phyloP scores from a whole-genome alignment of 148 eudicot species.

The Limonium bicolor region DNA sequence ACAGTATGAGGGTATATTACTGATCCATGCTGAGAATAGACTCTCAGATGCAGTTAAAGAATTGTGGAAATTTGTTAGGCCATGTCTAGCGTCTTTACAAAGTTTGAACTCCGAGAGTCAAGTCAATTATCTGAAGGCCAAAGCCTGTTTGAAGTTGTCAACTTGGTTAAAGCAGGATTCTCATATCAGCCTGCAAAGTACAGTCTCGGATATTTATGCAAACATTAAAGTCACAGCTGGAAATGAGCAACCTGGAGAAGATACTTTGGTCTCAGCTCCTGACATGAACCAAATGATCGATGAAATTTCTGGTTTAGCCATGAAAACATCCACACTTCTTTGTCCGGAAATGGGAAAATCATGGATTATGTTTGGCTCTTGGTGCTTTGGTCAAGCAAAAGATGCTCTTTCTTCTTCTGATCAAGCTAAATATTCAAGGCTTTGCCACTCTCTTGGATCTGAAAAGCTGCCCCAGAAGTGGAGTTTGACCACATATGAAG shows the following conservation, averaged over 20 bases:
- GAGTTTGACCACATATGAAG: constrained; percentile 54
- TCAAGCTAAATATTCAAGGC: no score
- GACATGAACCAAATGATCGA: constrained; percentile 27
- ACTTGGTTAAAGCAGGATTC: constrained; percentile 53
- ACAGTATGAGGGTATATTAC: constrained; percentile 57
- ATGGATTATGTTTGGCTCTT: constrained; percentile 91
- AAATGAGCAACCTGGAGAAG: constrained; percentile 14
- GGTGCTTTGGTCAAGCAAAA: constrained; percentile 85
- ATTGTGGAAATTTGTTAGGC: constrained; percentile 76
- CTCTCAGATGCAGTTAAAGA: constrained; percentile 46
- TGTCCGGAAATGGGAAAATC: constrained; percentile 80
- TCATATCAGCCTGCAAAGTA: constrained; percentile 28
- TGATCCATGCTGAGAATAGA: constrained; percentile 78
- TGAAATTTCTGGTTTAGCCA: constrained; percentile 61
- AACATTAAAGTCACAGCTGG: constrained; percentile 26
- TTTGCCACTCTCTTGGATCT: constrained; percentile 29
- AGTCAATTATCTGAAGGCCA: constrained; percentile 52
- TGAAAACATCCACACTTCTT: constrained; percentile 62
- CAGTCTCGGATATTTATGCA: constrained; percentile 29
- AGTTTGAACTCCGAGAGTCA: constrained; percentile 19
- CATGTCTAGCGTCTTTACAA: constrained; percentile 37
- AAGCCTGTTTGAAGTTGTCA: constrained; percentile 85
- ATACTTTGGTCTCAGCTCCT: constrained; percentile 17
- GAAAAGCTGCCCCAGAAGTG: constrained; percentile 51
- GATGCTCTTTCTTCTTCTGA: constrained; percentile 27